phyloP scores from a whole-genome alignment of 116 monocot species.

The Cymodocea nodosa region DNA sequence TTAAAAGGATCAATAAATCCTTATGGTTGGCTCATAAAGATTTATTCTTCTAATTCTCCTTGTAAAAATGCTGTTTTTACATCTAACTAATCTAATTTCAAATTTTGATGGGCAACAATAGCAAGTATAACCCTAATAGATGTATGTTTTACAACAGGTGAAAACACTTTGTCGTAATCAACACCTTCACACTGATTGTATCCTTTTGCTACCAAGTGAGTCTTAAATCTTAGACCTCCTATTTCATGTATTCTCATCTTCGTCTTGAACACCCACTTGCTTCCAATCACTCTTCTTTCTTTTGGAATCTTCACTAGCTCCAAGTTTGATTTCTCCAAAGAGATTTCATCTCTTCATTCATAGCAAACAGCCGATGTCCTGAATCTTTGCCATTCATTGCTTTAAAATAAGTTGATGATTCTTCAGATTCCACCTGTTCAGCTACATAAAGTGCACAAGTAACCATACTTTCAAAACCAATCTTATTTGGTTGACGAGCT shows the following conservation, averaged over 20 bases:
- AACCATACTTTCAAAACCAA: too few relatives aligned
- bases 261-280: constrained; percentile 8
- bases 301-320: neutral
- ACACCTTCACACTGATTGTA: constrained; percentile 4
- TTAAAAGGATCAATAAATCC: neutral
- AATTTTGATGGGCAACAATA: neutral
- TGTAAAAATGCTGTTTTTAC: neutral
- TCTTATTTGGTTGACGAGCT: too few relatives aligned
- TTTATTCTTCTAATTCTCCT: neutral
- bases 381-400: too few relatives aligned
- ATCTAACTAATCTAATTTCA: constrained; percentile 4
- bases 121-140: neutral
- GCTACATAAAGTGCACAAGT: too few relatives aligned
- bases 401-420: too few relatives aligned
- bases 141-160: neutral
- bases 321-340: constrained; percentile 1
- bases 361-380: neutral
- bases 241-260: neutral
- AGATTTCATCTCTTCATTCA: constrained; percentile 9
- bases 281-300: neutral
- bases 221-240: neutral
- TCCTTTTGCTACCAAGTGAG: neutral
- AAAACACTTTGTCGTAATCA: constrained; percentile 4
- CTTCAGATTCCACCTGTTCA: too few relatives aligned
- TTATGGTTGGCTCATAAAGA: neutral